Percentiles rank a stretch among this genome's conserved stretches.
Evolutionary conservation across 257 asterid species (phyloP).

Genomic region (Buddleja alternifolia): DNA sequence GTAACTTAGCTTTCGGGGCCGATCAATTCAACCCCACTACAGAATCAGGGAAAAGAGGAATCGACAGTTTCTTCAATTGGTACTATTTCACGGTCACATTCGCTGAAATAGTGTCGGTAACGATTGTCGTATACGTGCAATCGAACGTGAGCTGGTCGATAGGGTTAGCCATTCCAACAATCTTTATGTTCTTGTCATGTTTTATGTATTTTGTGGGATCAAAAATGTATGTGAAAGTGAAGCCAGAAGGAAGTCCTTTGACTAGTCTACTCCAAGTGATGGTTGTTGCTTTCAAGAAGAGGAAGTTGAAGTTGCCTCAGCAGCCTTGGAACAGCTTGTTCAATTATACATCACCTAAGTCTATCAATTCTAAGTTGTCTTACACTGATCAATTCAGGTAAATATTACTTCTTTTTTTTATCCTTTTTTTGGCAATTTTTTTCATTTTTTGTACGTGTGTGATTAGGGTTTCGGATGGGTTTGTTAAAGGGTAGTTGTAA

Average conservation of each 20-base stretch:
- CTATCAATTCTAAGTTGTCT: slow-evolving; percentile 65
- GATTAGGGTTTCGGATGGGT: no score
- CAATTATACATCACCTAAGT: slow-evolving; percentile 43
- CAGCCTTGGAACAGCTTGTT: slow-evolving; percentile 48
- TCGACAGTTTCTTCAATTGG: slow-evolving; percentile 86
- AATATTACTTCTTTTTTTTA: neutral
- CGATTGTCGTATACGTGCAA: slow-evolving; percentile 74
- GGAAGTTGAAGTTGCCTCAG: slow-evolving; percentile 51
- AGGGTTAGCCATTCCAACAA: slow-evolving; percentile 62
- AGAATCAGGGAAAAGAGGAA: slow-evolving; percentile 66
- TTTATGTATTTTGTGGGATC: slow-evolving; percentile 53
- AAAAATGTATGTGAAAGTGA: slow-evolving; percentile 61
- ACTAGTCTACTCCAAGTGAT: slow-evolving; percentile 56
- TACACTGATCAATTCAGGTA: slow-evolving; percentile 74
- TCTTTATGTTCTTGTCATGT: slow-evolving; percentile 60
- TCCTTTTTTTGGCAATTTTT: neutral
- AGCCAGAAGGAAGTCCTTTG: slow-evolving; percentile 82
- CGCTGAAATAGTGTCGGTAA: slow-evolving; percentile 62
- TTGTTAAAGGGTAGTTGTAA: no score
- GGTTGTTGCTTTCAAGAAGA: slow-evolving; percentile 58
- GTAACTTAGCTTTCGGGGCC: slow-evolving; percentile 81
- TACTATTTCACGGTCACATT: slow-evolving; percentile 71
- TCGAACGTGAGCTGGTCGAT: slow-evolving; percentile 75
- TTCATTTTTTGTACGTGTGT: neutral
- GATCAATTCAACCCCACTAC: slow-evolving; percentile 81